Conservation (phyloP, 129 eudicot species). For the Solidago caesia region DNA sequence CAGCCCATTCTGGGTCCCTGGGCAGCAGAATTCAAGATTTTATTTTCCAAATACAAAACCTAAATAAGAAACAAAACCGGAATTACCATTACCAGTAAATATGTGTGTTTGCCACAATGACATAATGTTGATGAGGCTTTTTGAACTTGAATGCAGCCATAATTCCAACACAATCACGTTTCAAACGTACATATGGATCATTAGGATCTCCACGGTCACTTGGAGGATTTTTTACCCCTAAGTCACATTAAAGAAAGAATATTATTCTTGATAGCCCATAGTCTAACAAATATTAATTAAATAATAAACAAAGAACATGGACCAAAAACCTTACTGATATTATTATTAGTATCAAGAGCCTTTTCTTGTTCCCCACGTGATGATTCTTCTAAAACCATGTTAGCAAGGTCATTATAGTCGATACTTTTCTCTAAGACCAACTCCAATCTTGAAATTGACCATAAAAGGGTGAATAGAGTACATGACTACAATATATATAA, state of each 20-base stretch:
- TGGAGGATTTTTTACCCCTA: conserved; percentile 32
- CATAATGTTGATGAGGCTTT: conserved; percentile 48
- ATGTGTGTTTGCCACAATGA: conserved; percentile 88
- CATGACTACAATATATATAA: not conserved
- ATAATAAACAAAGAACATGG: not conserved
- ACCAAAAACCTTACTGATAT: conserved; percentile 1
- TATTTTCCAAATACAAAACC: not conserved
- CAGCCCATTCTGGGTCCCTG: conserved; percentile 97
- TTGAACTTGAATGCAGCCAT: conserved; percentile 89
- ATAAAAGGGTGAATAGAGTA: conserved; percentile 11
- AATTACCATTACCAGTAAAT: conserved; percentile 61
- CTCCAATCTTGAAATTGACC: conserved; percentile 53
- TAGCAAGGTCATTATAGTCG: conserved; percentile 87
- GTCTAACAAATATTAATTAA: not conserved
- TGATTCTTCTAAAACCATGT: conserved; percentile 42
- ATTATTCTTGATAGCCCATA: not conserved
- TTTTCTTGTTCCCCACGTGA: conserved; percentile 28
- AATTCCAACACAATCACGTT: conserved; percentile 91
- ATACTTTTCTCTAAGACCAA: conserved; percentile 68
- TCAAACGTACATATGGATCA: conserved; percentile 81
- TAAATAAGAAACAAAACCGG: not conserved
- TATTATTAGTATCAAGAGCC: conserved; percentile 26
- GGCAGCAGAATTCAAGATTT: conserved; percentile 1
- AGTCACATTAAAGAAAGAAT: conserved; percentile 22
- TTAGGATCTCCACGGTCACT: conserved; percentile 61